phyloP scores from a whole-genome alignment of 495 filamentous ascomycete species.

The Pseudevernia furfuracea region DNA sequence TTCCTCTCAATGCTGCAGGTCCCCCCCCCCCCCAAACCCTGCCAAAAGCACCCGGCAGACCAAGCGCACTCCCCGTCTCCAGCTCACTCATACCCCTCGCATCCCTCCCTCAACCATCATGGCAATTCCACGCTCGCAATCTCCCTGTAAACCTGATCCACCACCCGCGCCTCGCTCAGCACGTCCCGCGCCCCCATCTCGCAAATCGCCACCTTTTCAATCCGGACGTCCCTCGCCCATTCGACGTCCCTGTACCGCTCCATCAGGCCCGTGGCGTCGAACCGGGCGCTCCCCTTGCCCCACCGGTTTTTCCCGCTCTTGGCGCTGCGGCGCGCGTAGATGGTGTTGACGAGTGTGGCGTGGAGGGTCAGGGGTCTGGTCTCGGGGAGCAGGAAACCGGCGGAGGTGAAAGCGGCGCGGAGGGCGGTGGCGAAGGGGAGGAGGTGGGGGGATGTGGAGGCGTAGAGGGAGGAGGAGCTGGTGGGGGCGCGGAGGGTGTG shows the following conservation, averaged over 20 bases:
- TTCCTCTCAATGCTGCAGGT: not conserved
- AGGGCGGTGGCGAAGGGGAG: constrained; percentile 32
- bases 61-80: too few species aligned
- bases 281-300: constrained; percentile 32
- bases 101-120: not conserved
- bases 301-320: constrained; percentile 27
- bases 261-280: constrained; percentile 48
- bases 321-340: constrained; percentile 48
- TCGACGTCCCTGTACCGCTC: constrained; percentile 43
- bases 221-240: constrained; percentile 55
- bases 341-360: constrained; percentile 80
- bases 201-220: constrained; percentile 63
- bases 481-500: constrained; percentile 14
- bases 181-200: constrained; percentile 68
- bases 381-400: constrained; percentile 46
- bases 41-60: not conserved
- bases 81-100: not conserved
- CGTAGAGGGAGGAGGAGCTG: not conserved
- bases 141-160: constrained; percentile 40
- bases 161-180: constrained; percentile 29
- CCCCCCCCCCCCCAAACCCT: not conserved
- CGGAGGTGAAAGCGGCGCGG: constrained; percentile 50
- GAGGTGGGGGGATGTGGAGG: constrained; percentile 3
- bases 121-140: constrained; percentile 28
- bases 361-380: constrained; percentile 65